Base-by-base conservation (phyloP, 2,329 filamentous ascomycete genomes). In the Aspergillus terreus region DNA sequence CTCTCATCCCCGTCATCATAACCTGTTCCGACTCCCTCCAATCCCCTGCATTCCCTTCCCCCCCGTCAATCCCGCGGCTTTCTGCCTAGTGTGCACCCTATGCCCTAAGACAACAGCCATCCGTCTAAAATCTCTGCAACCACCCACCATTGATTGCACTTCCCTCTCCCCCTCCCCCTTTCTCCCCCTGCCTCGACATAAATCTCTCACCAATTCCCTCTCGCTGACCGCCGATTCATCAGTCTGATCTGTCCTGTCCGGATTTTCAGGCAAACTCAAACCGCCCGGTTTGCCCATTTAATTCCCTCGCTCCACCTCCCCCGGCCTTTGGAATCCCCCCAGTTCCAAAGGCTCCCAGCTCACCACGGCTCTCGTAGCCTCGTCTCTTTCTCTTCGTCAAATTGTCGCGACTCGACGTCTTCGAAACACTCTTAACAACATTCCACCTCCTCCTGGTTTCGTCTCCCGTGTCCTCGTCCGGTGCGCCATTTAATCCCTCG, bases 371-470 rank as follows among this genome's bases (percentile, higher is more conserved):
- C 58, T 59, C 60, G 60, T 57, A 70, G 65, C 68, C 67, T 63
- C 57, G 4, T 44, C 50, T 54, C 50, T 59, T 38, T 56, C 60
- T 53, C 60, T 63, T 52, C 64, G 66, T 69, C 73, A 74, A 70
- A 70, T 73, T 75, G 72, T 73, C 65, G 73, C 70, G 54, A 64
- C 66, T 62, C 61, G 62, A 62, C 71, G 71, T 63, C 68, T 65
- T 60, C 69, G 71, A 61, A 66, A 74, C 68, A 73, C 71, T 70
- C 72, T 75, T 71, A 73, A 76, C 69, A 72, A 72, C 69, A 71
- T 71, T 64, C 73, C 72, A 63, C 71, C 72, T 71, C 70, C 71
- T 71, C 53, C 64, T 67, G 57, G 58, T 67, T 55, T 59, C 59
- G 40, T 54, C 57, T 51, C 55, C 63, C 62, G 60, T 61, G 38